phyloP scores from a whole-genome alignment of 2,329 filamentous ascomycete genomes.

The Epichloe sp. region DNA sequence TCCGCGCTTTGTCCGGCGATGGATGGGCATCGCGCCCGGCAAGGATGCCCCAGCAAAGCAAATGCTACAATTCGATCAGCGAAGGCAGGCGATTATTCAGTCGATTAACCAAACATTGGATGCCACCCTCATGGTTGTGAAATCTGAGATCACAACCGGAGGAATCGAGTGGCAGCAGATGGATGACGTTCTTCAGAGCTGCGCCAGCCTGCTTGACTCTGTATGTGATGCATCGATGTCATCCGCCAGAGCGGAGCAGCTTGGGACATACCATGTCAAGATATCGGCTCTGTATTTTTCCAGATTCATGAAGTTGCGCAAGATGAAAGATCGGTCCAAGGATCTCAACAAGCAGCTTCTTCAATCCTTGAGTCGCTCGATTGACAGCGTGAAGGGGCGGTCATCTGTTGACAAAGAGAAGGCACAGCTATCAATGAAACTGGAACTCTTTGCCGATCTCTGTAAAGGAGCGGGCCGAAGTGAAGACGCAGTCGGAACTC shows the following conservation, averaged over 20 bases:
- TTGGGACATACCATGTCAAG: conserved; percentile 44
- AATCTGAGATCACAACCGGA: conserved; percentile 34
- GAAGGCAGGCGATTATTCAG: conserved; percentile 38
- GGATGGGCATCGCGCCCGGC: conserved; percentile 45
- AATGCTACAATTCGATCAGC: conserved; percentile 46
- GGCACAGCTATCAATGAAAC: conserved; percentile 48
- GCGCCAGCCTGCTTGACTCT: conserved; percentile 37
- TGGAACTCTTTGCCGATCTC: conserved; percentile 53
- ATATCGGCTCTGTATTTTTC: conserved; percentile 61
- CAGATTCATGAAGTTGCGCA: conserved; percentile 40
- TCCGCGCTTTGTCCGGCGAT: conserved; percentile 46
- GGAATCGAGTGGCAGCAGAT: conserved; percentile 39
- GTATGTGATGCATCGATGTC: conserved; percentile 29
- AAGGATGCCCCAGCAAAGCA: conserved; percentile 41
- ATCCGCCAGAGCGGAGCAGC: conserved; percentile 17
- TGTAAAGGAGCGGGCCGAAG: conserved; percentile 38
- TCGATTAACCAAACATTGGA: conserved; percentile 46
- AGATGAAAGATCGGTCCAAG: conserved; percentile 25
- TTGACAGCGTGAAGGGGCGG: conserved; percentile 46
- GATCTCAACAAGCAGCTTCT: conserved; percentile 30
- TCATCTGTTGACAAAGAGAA: conserved; percentile 41
- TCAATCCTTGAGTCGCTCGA: conserved; percentile 47
- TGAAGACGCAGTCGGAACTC: conserved; percentile 44
- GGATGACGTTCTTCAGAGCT: conserved; percentile 45
- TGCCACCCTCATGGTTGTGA: conserved; percentile 43